Base-by-base conservation (phyloP, 257 asterid genomes). In the Solanum pimpinellifolium region DNA sequence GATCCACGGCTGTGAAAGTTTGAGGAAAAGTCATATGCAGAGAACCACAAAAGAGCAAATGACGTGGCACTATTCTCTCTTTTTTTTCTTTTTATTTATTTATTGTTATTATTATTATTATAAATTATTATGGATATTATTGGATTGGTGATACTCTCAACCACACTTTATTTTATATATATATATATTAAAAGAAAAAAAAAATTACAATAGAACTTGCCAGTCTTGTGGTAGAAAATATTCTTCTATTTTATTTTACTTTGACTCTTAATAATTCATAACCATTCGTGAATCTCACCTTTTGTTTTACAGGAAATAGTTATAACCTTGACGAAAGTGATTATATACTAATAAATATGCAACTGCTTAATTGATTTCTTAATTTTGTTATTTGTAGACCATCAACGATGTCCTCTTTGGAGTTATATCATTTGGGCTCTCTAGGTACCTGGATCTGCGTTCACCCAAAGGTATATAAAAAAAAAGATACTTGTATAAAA, bases 341-440 rank as follows among this genome's bases (percentile, higher is more conserved):
- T 6, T 52, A 9, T 52, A 4, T 18, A 20, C 62, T 76, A 4
- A 76, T 44, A 20, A 74, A 12, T 23, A n/a, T 8, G 41, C 42
- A 27, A 42, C 15, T 75, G 59, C 10, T 31, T 33, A 68, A 68
- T 46, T 47, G 77, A n/a, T 68, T 87, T 37, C 66, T 52, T 47
- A 14, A 5, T 47, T 14, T 56, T 52, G 23, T 52, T 49, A 47
- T 49, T 49, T 89, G 91, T 96, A 96, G 99, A 96, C 99, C 35
- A 93, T 96, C 73, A 96, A 96, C 72, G 99, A 96, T 81, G 97
- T 96, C 85, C 97, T 96, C 11, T 93, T 95, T 56, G 99, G 97
- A 27, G 70, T 95, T 21, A 87, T 96, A 46, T 93, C 99, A 27
- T 88, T 88, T 33, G 99, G 99, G 33, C 90, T 96, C 31, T 95